Evolutionary conservation across 2,329 filamentous ascomycete genomes (phyloP), one percentile per base, ranked within the genome.

Genomic region (Aspergillus sp.): DNA sequence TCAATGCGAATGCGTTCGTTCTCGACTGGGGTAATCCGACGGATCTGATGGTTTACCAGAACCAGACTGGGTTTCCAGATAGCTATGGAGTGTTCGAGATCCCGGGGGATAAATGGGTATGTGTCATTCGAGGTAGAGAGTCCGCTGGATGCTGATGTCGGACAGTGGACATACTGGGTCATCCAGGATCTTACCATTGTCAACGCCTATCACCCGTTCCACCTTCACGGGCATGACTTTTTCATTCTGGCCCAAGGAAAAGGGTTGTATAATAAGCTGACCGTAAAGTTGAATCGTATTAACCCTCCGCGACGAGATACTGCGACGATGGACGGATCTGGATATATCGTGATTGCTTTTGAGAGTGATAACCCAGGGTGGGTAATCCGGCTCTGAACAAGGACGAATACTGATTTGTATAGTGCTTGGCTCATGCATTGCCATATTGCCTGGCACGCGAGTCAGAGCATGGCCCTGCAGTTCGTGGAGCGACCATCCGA

Each of bases 171-270:
- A 40, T 58, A 54, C 36, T 58, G 56, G 51, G 47, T 58, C 13
- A 54, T 58, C 14, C 46, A 58, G 34, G 49, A 53, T 31, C 5
- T 52, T 10, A 45, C 45, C 11, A 13, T 56, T 5, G 49, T 51
- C 5, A 50, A 60, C 23, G 58, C 55, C n/a, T 60, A 65, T 16
- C 73, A 76, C 50, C 73, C 73, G 0, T 71, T 78, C 51, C 76
- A 78, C 62, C 65, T 79, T 3, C 76, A 78, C 63, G 76, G 76
- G 4, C 76, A 78, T 58, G 74, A 79, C 55, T 78, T 78, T 58
- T 72, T 63, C 58, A 58, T 78, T 29, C 60, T 78, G 5, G 64
- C 70, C 20, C 56, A 81, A 58, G 79, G 80, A 1, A 41, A 50
- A 63, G 3, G 77, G 79, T 2, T 46, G 40, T 49, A 57, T 20